phyloP scores from a whole-genome alignment of 2,329 filamentous ascomycete genomes.

The Byssoonygena ceratinophila region DNA sequence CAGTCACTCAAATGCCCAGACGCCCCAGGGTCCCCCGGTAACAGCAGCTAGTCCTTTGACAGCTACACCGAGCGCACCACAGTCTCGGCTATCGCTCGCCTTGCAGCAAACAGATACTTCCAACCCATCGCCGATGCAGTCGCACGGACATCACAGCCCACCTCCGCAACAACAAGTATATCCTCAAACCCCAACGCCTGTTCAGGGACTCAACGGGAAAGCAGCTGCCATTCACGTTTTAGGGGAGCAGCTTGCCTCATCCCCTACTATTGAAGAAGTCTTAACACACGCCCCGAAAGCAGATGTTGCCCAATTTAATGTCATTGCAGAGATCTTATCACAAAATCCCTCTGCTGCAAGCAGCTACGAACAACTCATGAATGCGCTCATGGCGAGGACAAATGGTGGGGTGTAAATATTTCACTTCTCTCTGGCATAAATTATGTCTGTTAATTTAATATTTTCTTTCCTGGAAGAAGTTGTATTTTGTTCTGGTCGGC shows the following conservation, averaged over 20 bases:
- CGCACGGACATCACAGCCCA: slow-evolving; percentile 15
- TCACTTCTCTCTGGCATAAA: neutral
- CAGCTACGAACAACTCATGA: slow-evolving; percentile 41
- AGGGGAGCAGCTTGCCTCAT: slow-evolving; percentile 47
- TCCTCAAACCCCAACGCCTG: slow-evolving; percentile 23
- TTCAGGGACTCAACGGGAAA: slow-evolving; percentile 37
- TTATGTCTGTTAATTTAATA: neutral
- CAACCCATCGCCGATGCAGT: neutral
- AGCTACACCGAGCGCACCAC: slow-evolving; percentile 16
- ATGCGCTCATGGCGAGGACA: slow-evolving; percentile 31
- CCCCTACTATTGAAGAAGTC: slow-evolving; percentile 58
- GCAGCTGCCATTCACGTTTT: slow-evolving; percentile 53
- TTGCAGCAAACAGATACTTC: neutral
- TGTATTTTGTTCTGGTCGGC: neutral
- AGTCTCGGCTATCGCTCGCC: slow-evolving; percentile 16
- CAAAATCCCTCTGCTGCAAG: slow-evolving; percentile 54
- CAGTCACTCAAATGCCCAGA: slow-evolving; percentile 29
- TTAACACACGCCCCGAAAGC: slow-evolving; percentile 59
- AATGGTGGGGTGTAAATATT: slow-evolving; percentile 21
- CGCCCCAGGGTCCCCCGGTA: slow-evolving; percentile 31
- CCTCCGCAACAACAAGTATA: slow-evolving; percentile 21
- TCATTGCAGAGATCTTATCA: slow-evolving; percentile 59
- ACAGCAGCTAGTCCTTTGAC: slow-evolving; percentile 28
- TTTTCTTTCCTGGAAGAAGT: neutral
- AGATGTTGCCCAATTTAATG: slow-evolving; percentile 60